These are phyloP conservation scores for Beauveria brongniartii DNA, from an alignment of 2,329 filamentous ascomycete genomes.

Conservation along the genomic window DNA sequence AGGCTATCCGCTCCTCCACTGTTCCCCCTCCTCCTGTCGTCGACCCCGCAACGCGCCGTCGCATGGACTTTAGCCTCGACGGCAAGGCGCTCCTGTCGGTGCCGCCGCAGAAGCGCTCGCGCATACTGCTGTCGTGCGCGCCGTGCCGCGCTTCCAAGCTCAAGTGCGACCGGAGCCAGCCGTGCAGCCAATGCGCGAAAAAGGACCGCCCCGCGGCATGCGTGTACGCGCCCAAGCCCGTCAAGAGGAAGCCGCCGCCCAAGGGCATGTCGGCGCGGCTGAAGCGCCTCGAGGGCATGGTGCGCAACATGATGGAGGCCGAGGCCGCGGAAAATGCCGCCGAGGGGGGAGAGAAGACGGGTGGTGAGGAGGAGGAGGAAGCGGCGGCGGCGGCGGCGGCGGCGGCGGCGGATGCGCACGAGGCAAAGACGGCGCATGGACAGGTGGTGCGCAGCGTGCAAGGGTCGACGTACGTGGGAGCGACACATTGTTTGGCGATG, in stretches of 20 bases:
- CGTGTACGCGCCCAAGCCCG: conserved; percentile 39
- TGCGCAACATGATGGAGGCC: conserved; percentile 45
- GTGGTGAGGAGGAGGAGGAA: background rate
- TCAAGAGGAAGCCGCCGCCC: conserved; percentile 30
- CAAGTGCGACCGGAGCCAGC: conserved; percentile 46
- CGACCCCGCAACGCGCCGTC: background rate
- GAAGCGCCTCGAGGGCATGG: conserved; percentile 48
- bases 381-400: too few species aligned
- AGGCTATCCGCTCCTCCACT: background rate
- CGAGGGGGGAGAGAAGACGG: too few species aligned
- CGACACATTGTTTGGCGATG: conserved; percentile 53
- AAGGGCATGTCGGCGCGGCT: conserved; percentile 47
- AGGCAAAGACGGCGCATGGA: conserved; percentile 23
- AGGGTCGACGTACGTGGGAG: conserved; percentile 46
- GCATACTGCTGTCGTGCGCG: conserved; percentile 44
- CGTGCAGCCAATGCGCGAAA: conserved; percentile 45
- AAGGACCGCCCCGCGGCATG: conserved; percentile 39
- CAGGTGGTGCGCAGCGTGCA: conserved; percentile 36
- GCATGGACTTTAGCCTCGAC: conserved; percentile 8
- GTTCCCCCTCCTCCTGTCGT: background rate
- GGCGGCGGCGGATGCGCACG: conserved; percentile 9
- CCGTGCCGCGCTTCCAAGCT: conserved; percentile 47
- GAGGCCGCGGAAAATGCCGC: conserved; percentile 18
- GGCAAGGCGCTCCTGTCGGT: conserved; percentile 1
- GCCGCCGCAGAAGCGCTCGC: conserved; percentile 33